phyloP scores from a whole-genome alignment of 192 early-diverging fungal genomes.

The Piromyces finnis region DNA sequence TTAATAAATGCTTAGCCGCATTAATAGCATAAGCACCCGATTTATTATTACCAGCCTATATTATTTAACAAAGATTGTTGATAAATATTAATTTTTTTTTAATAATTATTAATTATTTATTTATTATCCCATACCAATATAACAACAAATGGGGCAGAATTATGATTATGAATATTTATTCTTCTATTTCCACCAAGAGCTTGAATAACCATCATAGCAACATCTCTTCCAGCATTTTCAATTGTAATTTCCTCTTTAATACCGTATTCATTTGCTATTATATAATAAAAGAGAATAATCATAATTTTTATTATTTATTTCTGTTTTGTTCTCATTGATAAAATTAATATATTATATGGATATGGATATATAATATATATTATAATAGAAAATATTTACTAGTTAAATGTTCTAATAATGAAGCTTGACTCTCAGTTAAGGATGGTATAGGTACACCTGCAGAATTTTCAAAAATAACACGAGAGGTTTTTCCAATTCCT shows the following conservation, averaged over 20 bases:
- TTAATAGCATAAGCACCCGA: slow-evolving; percentile 51
- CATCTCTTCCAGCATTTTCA: slow-evolving; percentile 60
- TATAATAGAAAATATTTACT: too few relatives aligned
- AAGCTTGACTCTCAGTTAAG: slow-evolving; percentile 14
- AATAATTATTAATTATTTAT: too few relatives aligned
- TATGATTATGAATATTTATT: slow-evolving; percentile 61
- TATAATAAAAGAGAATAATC: too few relatives aligned
- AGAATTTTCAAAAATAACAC: slow-evolving; percentile 8
- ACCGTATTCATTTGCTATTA: slow-evolving; percentile 33
- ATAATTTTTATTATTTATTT: too few relatives aligned
- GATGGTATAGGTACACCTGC: slow-evolving; percentile 31
- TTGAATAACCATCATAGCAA: slow-evolving; percentile 52
- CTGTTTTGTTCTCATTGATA: too few relatives aligned
- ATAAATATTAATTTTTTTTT: too few relatives aligned
- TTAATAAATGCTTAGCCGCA: slow-evolving; percentile 57
- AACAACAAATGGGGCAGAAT: slow-evolving; percentile 47
- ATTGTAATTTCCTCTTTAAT: slow-evolving; percentile 51
- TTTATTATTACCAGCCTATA: slow-evolving; percentile 52
- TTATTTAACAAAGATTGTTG: too few relatives aligned
- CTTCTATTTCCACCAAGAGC: slow-evolving; percentile 50
- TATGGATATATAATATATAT: too few relatives aligned
- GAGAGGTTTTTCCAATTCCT: slow-evolving; percentile 9
- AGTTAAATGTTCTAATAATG: slow-evolving; percentile 43
- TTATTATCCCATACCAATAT: slow-evolving; percentile 17
- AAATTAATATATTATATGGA: too few relatives aligned